Evolutionary conservation across 768 basidiomycete genomes (phyloP).

Genomic region (Termitomyces sp.): DNA sequence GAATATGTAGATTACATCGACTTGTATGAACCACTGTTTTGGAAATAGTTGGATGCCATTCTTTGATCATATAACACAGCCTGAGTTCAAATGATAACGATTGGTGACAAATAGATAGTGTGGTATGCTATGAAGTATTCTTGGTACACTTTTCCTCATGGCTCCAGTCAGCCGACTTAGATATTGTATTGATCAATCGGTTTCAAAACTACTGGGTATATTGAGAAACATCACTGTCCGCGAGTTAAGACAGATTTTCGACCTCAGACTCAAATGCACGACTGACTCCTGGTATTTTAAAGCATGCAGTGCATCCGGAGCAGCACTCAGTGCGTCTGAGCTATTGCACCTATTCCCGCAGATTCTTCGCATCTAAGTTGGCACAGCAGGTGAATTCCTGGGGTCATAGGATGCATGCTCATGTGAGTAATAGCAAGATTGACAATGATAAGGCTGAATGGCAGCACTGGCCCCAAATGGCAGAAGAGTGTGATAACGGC

Average conservation of each 20-base stretch:
- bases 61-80: not conserved
- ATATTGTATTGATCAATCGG: not conserved
- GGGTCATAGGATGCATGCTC: not conserved
- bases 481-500: not conserved
- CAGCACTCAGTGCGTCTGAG: not conserved
- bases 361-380: not conserved
- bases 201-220: not conserved
- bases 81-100: not conserved
- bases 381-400: not conserved
- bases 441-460: not conserved
- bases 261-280: not conserved
- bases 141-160: not conserved
- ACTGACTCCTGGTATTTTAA: not conserved
- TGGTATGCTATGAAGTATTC: too few relatives aligned
- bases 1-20: not conserved
- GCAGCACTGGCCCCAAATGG: not conserved
- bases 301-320: not conserved
- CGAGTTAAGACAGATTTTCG: not conserved
- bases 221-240: not conserved
- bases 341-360: not conserved
- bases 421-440: not conserved
- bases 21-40: not conserved
- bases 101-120: not conserved
- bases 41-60: not conserved
- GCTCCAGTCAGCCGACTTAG: not conserved